Conservation (phyloP, 2,329 filamentous ascomycete species). For the Stemphylium beticola region DNA sequence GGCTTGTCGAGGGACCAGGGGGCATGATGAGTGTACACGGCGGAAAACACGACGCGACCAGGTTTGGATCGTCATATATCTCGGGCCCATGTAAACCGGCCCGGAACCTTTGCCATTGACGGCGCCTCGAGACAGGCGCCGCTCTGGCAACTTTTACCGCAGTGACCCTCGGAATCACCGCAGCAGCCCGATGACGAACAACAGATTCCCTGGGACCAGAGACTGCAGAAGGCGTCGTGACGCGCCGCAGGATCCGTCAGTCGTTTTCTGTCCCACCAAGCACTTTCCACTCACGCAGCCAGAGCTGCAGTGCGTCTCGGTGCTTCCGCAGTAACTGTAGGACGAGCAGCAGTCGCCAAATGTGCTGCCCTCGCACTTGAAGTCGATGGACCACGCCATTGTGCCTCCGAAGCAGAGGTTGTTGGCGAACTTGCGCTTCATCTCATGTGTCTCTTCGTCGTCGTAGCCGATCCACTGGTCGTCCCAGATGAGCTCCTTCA, state of each 20-base stretch:
- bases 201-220: conserved; percentile 1
- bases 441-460: conserved; percentile 38
- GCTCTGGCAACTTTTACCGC: conserved; percentile 1
- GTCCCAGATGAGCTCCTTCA: conserved; percentile 1
- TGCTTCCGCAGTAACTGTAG: no score
- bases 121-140: conserved; percentile 5
- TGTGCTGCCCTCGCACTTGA: no score
- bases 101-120: conserved; percentile 1
- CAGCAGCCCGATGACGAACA: neutral
- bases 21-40: conserved; percentile 11
- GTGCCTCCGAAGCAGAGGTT: neutral
- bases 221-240: neutral
- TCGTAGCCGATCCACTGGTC: conserved; percentile 52
- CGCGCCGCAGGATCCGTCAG: no score
- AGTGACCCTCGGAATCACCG: conserved; percentile 1
- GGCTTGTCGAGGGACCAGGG: conserved; percentile 5
- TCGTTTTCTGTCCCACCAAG: no score
- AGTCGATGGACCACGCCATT: no score
- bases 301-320: no score
- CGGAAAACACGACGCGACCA: neutral
- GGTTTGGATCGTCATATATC: conserved; percentile 2
- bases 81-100: conserved; percentile 5
- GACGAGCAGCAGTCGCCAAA: no score
- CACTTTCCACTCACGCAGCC: no score
- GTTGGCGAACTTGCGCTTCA: neutral